Conservation (phyloP, 2,329 filamentous ascomycete species). For the Fusarium devonianum region DNA sequence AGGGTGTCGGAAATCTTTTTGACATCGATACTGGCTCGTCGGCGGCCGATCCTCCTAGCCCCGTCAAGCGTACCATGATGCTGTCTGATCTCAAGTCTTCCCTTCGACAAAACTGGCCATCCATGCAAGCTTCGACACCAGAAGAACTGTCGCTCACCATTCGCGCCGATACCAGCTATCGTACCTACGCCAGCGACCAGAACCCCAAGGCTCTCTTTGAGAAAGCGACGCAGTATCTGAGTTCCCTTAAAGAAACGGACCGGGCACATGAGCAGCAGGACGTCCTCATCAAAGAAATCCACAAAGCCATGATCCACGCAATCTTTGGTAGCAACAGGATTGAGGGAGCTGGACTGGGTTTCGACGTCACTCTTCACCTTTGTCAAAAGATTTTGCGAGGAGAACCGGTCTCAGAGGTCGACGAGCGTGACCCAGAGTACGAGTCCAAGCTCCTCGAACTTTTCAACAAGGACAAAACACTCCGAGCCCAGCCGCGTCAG, state of each 20-base stretch:
- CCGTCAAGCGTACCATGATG: slow-evolving; percentile 1
- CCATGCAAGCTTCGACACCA: background rate
- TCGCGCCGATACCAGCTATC: slow-evolving; percentile 9
- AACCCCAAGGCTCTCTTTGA: slow-evolving; percentile 18
- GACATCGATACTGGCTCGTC: background rate
- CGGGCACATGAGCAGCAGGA: slow-evolving; percentile 10
- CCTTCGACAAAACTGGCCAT: slow-evolving; percentile 4
- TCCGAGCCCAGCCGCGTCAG: background rate
- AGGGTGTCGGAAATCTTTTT: background rate
- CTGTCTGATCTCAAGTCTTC: background rate
- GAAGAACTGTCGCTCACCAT: slow-evolving; percentile 4
- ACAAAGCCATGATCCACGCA: slow-evolving; percentile 27
- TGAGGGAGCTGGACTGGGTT: slow-evolving; percentile 29
- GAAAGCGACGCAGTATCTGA: slow-evolving; percentile 10
- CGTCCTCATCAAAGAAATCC: slow-evolving; percentile 9
- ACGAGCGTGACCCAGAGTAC: slow-evolving; percentile 5
- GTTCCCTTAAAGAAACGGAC: background rate
- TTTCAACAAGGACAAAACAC: background rate
- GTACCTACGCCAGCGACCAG: slow-evolving; percentile 10
- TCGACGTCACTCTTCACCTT: slow-evolving; percentile 23
- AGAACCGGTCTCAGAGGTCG: slow-evolving; percentile 7
- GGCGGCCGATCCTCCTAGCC: background rate
- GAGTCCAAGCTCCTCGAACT: slow-evolving; percentile 9
- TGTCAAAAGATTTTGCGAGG: slow-evolving; percentile 24
- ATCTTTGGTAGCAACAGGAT: slow-evolving; percentile 42